Evolutionary conservation across 2,329 filamentous ascomycete genomes (phyloP), one percentile per base, ranked within the genome.

Genomic region (Aspergillus glaucus): DNA sequence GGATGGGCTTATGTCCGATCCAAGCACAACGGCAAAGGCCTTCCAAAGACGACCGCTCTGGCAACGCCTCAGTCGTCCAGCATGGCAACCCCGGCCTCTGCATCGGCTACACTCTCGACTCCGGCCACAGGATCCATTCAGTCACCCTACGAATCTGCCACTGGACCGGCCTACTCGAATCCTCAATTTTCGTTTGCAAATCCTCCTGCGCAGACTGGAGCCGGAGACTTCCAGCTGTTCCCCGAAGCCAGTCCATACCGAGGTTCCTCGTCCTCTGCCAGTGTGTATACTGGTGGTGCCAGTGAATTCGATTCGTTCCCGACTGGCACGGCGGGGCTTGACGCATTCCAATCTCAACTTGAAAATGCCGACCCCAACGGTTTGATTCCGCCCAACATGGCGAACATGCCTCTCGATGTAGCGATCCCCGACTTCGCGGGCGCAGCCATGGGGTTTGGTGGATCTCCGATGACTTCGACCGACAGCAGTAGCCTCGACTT

Each of bases 1-100:
- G 85, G 85, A 50, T 95, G 88, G 86, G 78, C 79, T n/a, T 96
- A 96, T 59, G 79, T 91, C 48, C 87, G 92, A 55, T 92, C 89
- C 51, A 96, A 96, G 79, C 91, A 86, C 68, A 95, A 94, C 63
- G 87, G 87, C 65, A 88, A 86, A 72, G 82, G 78, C 46, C 60
- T 59, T 40, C 54, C 64, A 53, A 63, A 63, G 46, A 49, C 75
- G 48, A 74, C 74, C 22, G 71, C 52, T 56, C 74, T 54, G 68
- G 78, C 57, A 77, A 82, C 54, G 21, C 83, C 84, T 32, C 75
- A 78, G 55, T 78, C 85, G 9, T 79, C 79, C 48, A 79, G 78
- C 59, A 72, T 86, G 1, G 83, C 83, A 26, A 85, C 86, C 9
- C 80, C 79, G 32, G 79, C 77, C 57, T 75, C 82, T 47, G 66